phyloP scores from a whole-genome alignment of 2,329 filamentous ascomycete genomes.

The Dactylellina parvicollis region DNA sequence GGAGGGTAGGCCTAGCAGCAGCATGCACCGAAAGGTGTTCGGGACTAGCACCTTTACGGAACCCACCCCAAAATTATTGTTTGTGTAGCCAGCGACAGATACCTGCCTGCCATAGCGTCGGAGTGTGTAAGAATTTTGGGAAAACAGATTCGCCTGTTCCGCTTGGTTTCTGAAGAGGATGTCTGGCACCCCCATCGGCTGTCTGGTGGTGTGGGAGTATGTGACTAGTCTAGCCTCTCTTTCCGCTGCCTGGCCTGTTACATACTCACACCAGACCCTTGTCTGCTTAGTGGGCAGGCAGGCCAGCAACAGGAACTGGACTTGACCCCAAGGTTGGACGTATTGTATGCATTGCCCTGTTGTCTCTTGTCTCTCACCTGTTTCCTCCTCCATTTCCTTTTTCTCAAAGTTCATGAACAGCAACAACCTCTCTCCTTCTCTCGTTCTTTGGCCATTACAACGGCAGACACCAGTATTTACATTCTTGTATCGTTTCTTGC shows the following conservation, averaged over 20 bases:
- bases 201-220: constrained; percentile 28
- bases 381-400: constrained; percentile 50
- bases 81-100: constrained; percentile 48
- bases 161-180: constrained; percentile 40
- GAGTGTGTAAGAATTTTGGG: constrained; percentile 46
- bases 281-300: constrained; percentile 44
- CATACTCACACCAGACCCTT: constrained; percentile 49
- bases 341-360: constrained; percentile 55
- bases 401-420: constrained; percentile 20
- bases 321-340: constrained; percentile 47
- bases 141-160: constrained; percentile 51
- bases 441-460: constrained; percentile 26
- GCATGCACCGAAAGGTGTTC: constrained; percentile 31
- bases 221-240: constrained; percentile 51
- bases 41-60: constrained; percentile 46
- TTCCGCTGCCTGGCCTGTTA: constrained; percentile 51
- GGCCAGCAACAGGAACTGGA: constrained; percentile 46
- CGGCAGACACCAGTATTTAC: constrained; percentile 29
- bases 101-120: constrained; percentile 33
- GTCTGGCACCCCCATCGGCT: constrained; percentile 38
- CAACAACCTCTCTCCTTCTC: constrained; percentile 31
- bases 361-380: constrained; percentile 54
- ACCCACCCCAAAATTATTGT: constrained; percentile 30
- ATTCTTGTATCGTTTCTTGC: constrained; percentile 11
- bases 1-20: constrained; percentile 38